These are phyloP conservation scores for Calonectria montana DNA, from an alignment of 2,329 filamentous ascomycete genomes.

Conservation along the genomic window DNA sequence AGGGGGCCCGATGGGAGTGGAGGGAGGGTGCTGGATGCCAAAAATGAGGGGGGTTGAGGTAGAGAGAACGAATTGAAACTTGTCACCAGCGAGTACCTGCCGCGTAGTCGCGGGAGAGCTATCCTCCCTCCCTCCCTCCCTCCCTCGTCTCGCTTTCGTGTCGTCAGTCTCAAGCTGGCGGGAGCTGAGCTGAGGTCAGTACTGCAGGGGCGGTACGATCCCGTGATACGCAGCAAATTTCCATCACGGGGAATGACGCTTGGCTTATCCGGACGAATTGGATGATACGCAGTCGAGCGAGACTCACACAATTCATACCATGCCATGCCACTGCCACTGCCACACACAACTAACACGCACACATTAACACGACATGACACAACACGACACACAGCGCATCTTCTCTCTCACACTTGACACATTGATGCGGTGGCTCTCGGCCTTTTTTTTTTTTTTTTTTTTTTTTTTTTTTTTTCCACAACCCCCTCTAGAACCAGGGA, in stretches of 20 bases:
- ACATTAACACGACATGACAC: neutral
- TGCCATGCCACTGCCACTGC: too few relatives aligned
- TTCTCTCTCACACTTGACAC: neutral
- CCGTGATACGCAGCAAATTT: slow-evolving; percentile 40
- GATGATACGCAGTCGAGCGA: slow-evolving; percentile 27
- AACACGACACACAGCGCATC: neutral
- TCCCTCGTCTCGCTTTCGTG: neutral
- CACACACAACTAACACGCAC: neutral
- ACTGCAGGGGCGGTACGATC: slow-evolving; percentile 28
- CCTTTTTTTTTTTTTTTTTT: neutral
- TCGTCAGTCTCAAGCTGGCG: slow-evolving; percentile 7
- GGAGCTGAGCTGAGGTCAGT: slow-evolving; percentile 31
- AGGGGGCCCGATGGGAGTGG: slow-evolving; percentile 26
- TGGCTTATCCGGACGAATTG: slow-evolving; percentile 43
- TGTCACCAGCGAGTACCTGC: slow-evolving; percentile 20
- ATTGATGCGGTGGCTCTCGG: neutral
- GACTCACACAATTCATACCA: slow-evolving; percentile 27
- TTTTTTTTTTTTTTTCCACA: neutral
- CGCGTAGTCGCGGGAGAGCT: neutral
- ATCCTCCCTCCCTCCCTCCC: neutral
- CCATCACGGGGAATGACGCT: slow-evolving; percentile 40
- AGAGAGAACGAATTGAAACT: neutral
- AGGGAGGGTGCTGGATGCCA: slow-evolving; percentile 25
- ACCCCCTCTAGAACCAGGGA: neutral
- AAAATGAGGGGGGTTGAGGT: slow-evolving; percentile 3